These are phyloP conservation scores for Paracorniculantispora psalliotae DNA, from an alignment of 2,329 filamentous ascomycete species.

Conservation along the genomic window DNA sequence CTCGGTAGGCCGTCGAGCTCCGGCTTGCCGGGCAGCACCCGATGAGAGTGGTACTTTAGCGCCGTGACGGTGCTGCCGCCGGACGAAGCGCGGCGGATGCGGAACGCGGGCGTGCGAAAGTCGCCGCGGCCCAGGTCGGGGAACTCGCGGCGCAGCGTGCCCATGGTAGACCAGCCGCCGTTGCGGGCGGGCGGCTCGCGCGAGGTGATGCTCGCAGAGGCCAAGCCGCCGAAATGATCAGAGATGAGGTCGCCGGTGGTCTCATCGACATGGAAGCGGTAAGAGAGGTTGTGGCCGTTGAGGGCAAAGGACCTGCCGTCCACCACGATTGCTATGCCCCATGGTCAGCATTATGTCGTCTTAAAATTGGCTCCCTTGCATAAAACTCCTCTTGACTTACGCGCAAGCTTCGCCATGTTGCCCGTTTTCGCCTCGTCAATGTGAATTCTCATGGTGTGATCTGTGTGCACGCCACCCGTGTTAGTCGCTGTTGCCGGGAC, in stretches of 20 bases:
- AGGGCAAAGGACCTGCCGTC: conserved; percentile 51
- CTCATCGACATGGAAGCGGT: conserved; percentile 58
- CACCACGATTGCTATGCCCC: conserved; percentile 42
- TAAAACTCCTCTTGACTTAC: not conserved
- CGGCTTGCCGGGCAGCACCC: conserved; percentile 51
- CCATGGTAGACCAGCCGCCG: conserved; percentile 29
- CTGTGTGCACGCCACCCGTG: not conserved
- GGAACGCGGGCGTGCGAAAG: conserved; percentile 55
- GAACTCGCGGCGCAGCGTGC: conserved; percentile 51
- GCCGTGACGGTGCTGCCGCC: conserved; percentile 54
- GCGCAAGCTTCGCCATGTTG: not conserved
- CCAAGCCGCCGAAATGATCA: conserved; percentile 54
- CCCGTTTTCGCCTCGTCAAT: not conserved
- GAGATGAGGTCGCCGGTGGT: conserved; percentile 50
- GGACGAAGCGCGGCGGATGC: conserved; percentile 46
- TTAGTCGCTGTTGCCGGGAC: not conserved
- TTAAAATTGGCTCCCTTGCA: not conserved
- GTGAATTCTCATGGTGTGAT: not conserved
- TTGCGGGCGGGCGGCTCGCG: conserved; percentile 33
- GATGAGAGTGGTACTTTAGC: conserved; percentile 53
- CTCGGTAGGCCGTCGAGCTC: conserved; percentile 50
- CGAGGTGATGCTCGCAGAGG: conserved; percentile 41
- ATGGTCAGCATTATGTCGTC: not conserved
- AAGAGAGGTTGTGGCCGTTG: conserved; percentile 52
- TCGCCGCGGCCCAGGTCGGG: conserved; percentile 62